Evolutionary conservation across 2,329 filamentous ascomycete species (phyloP), one percentile per base, ranked within the genome.

Genomic region (Aspergillus puulaauensis): DNA sequence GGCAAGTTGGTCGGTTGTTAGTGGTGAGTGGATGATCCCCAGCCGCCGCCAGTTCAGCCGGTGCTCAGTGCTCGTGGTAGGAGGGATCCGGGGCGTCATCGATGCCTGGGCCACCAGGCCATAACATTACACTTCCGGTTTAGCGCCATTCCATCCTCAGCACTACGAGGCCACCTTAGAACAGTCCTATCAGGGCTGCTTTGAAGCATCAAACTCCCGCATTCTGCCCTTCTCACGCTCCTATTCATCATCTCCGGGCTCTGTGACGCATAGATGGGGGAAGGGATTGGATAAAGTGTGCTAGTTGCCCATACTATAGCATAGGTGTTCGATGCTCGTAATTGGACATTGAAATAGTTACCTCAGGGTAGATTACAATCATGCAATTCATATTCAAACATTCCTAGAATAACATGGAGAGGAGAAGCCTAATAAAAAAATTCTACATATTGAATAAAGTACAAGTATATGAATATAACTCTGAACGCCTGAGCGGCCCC

Each of bases 401-500:
- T 59, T 46, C 35, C 56, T 57, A 56, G 50, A 59, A 52, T 52
- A 33, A 55, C 45, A 62, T n/a, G 53, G 63, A 62, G 66, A 68
- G 68, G 66, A 68, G 69, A 70, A 62, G 64, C 21, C 31, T 37
- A 52, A 58, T 47, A 66, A 66, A 59, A 66, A 65, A 47, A 59
- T 57, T 65, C 61, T 68, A 70, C 65, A 69, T 68, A 52, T 64
- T 66, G 60, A 67, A 68, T 65, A 70, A 62, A 69, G 64, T 71
- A 70, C 65, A 71, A 64, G 60, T 70, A 70, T 64, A 71, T 70
- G 62, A 65, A 67, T 66, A 71, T 68, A 64, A 69, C 66, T 68
- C 70, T 67, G 67, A 72, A 73, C 71, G 70, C 71, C 71, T 63
- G 66, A 59, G 64, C 64, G 62, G 44, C 59, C 62, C 59, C 57